These are phyloP conservation scores for Pyrus communis DNA, from an alignment of 306 rosid species.

Conservation along the genomic window DNA sequence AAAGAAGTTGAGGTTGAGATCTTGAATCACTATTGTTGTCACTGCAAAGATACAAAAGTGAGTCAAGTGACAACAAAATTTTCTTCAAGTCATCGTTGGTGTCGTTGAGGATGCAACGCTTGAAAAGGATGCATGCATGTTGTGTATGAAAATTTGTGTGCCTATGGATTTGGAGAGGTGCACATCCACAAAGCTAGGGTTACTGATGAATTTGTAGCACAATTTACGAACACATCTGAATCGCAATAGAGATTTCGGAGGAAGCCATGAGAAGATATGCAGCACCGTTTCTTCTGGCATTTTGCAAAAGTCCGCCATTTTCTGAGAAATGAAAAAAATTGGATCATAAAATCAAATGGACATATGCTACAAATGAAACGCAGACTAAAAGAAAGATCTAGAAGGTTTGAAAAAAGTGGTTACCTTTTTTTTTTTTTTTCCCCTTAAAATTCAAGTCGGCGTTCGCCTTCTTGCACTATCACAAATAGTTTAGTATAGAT, in stretches of 20 bases:
- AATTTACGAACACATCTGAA: not conserved
- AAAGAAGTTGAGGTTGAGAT: not conserved
- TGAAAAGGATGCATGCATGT: not conserved
- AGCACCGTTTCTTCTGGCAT: not conserved
- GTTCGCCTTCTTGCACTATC: too few species aligned
- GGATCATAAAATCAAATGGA: not conserved
- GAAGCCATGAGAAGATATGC: not conserved
- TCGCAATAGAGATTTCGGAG: constrained; percentile 2
- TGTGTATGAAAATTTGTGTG: not conserved
- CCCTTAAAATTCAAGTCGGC: too few species aligned
- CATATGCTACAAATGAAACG: not conserved
- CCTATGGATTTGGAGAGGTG: not conserved
- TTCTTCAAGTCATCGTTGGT: not conserved
- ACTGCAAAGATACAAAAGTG: not conserved
- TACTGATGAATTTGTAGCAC: not conserved
- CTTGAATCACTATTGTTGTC: not conserved
- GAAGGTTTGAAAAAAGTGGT: too few species aligned
- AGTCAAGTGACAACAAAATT: not conserved
- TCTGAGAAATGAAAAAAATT: too few species aligned
- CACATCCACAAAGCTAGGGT: not conserved
- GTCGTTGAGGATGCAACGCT: not conserved
- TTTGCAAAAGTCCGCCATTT: not conserved
- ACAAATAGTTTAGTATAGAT: not conserved
- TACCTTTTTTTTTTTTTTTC: too few species aligned
- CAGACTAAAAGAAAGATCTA: too few species aligned